Evolutionary conservation across 768 basidiomycete genomes (phyloP).

Genomic region (Lactarius akahatsu): DNA sequence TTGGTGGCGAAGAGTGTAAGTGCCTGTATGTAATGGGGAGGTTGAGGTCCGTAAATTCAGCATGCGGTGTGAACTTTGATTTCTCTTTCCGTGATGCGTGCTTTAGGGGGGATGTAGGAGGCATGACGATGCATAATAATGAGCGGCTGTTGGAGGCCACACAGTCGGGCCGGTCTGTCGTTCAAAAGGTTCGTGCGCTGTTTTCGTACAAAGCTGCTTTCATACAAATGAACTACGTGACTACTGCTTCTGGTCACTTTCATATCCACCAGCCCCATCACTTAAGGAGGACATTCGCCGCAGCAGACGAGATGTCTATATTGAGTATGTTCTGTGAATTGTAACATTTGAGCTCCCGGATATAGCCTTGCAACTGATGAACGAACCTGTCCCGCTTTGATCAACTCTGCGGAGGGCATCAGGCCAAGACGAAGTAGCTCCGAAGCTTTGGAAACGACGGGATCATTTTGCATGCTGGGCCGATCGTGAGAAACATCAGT

Average conservation of each 20-base stretch:
- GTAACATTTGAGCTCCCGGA: neutral
- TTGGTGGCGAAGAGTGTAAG: conserved; percentile 63
- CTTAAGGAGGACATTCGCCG: conserved; percentile 25
- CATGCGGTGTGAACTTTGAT: conserved; percentile 17
- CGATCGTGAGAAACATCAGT: conserved; percentile 5
- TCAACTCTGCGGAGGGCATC: conserved; percentile 76
- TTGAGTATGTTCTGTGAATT: conserved; percentile 34
- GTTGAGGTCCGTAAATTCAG: conserved; percentile 58
- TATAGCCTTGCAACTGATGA: neutral
- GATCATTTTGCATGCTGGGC: conserved; percentile 75
- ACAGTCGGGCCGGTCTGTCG: neutral
- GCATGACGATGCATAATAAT: neutral
- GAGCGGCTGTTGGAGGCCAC: neutral
- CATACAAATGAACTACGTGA: neutral
- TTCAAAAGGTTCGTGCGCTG: neutral
- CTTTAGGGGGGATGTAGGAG: conserved; percentile 22
- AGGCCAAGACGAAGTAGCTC: conserved; percentile 74
- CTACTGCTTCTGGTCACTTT: neutral
- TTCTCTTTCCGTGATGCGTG: conserved; percentile 19
- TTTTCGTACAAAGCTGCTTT: neutral
- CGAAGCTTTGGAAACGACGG: conserved; percentile 72
- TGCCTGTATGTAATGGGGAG: conserved; percentile 80
- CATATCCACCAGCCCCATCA: neutral
- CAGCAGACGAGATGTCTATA: conserved; percentile 36
- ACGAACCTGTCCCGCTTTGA: conserved; percentile 69